These are phyloP conservation scores for Parastagonospora avenae DNA, from an alignment of 2,329 filamentous ascomycete genomes.

Conservation along the genomic window DNA sequence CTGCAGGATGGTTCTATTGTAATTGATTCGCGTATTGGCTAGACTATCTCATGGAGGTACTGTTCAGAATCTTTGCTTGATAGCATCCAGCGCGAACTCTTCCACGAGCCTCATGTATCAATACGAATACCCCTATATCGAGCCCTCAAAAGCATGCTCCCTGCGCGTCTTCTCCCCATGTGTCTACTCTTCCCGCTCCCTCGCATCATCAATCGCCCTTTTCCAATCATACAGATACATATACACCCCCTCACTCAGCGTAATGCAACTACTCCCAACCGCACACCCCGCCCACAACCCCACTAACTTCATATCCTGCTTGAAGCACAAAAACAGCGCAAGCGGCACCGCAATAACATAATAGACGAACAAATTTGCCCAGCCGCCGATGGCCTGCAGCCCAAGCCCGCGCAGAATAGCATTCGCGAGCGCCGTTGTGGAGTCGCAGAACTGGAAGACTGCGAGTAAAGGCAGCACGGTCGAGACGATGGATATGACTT, in stretches of 20 bases:
- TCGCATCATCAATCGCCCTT: constrained; percentile 38
- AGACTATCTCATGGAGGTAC: no score
- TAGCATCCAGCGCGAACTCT: no score
- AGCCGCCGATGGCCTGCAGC: constrained; percentile 47
- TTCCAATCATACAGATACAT: constrained; percentile 39
- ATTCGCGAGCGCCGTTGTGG: constrained; percentile 44
- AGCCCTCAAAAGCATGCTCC: constrained; percentile 27
- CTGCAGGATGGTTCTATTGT: no score
- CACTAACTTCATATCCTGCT: constrained; percentile 39
- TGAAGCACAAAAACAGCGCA: constrained; percentile 44
- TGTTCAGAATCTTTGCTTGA: no score
- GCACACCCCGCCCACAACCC: constrained; percentile 47
- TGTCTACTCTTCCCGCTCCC: constrained; percentile 29
- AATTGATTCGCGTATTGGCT: no score
- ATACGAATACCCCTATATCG: no score
- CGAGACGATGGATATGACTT: constrained; percentile 41
- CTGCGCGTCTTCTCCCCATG: no score
- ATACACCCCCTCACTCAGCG: constrained; percentile 39
- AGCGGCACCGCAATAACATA: constrained; percentile 47
- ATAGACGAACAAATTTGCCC: constrained; percentile 46
- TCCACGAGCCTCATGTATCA: no score
- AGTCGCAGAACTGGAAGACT: constrained; percentile 47
- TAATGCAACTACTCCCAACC: constrained; percentile 41
- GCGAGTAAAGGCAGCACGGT: constrained; percentile 44
- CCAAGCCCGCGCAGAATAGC: constrained; percentile 46